phyloP scores from a whole-genome alignment of 2,329 filamentous ascomycete species.

The Scleromitrula shiraiana region DNA sequence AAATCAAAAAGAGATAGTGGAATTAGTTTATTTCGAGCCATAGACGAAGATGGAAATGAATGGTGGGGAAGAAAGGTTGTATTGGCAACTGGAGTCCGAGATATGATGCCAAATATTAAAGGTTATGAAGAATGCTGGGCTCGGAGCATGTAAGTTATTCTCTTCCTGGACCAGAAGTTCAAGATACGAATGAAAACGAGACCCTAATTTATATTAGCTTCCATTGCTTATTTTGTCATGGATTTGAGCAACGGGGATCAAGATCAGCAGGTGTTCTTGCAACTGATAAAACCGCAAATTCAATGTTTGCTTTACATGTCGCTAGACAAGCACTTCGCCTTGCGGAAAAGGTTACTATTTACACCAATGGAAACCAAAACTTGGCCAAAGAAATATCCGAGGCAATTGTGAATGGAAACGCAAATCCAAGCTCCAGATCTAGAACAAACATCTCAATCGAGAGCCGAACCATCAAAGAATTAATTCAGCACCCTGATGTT shows the following conservation, averaged over 20 bases:
- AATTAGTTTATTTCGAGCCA: constrained; percentile 29
- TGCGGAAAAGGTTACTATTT: background rate
- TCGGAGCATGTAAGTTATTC: constrained; percentile 7
- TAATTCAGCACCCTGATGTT: background rate
- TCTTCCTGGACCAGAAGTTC: no score
- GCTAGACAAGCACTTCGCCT: background rate
- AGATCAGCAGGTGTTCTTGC: background rate
- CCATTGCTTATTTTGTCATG: constrained; percentile 7
- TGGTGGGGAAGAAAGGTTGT: constrained; percentile 47
- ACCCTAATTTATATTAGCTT: background rate
- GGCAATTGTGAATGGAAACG: background rate
- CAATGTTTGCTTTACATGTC: background rate
- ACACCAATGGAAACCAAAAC: background rate
- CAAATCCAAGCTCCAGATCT: background rate
- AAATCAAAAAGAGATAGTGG: no score
- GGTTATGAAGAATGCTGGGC: constrained; percentile 45
- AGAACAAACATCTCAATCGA: background rate
- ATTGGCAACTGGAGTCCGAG: constrained; percentile 45
- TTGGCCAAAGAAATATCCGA: background rate
- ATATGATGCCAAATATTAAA: constrained; percentile 43
- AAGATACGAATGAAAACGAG: no score
- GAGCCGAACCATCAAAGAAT: background rate
- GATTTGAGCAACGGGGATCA: background rate
- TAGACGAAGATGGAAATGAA: constrained; percentile 34
- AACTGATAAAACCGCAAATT: background rate